phyloP scores from a whole-genome alignment of 345 rosid genomes.

The Erodium maritimum region DNA sequence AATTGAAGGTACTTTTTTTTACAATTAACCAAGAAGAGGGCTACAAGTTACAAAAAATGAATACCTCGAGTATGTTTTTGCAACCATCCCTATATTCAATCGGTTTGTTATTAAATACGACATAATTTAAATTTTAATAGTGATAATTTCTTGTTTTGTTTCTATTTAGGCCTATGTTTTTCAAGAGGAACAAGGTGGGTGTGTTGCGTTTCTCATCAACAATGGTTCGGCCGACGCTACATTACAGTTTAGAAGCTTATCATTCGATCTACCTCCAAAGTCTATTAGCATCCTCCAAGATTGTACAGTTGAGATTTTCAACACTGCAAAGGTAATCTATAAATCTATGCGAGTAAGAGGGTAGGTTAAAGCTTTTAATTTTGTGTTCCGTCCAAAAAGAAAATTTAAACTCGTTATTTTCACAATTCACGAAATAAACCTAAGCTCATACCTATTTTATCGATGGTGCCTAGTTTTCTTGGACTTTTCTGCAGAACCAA shows the following conservation, averaged over 20 bases:
- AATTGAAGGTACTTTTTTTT: too few relatives aligned
- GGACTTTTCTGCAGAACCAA: neutral
- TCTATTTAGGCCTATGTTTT: slow-evolving; percentile 56
- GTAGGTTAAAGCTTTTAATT: too few relatives aligned
- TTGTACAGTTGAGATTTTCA: slow-evolving; percentile 43
- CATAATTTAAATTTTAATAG: neutral
- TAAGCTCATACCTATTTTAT: neutral
- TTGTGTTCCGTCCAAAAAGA: too few relatives aligned
- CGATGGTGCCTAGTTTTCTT: neutral
- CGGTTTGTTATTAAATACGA: neutral
- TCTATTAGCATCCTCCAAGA: slow-evolving; percentile 64
- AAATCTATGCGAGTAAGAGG: neutral
- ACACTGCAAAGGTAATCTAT: slow-evolving; percentile 56
- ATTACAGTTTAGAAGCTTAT: slow-evolving; percentile 31
- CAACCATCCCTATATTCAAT: neutral
- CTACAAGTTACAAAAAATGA: too few relatives aligned
- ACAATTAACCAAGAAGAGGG: too few relatives aligned
- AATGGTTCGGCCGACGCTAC: slow-evolving; percentile 19
- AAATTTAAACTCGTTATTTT: too few relatives aligned
- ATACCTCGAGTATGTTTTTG: too few relatives aligned
- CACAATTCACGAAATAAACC: neutral
- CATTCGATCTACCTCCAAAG: slow-evolving; percentile 41
- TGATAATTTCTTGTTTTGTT: neutral
- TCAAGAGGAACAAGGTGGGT: slow-evolving; percentile 38
- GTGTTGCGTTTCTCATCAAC: slow-evolving; percentile 80